Base-by-base conservation (phyloP, 352 stramenopile species). In the Phytophthora tentaculata region DNA sequence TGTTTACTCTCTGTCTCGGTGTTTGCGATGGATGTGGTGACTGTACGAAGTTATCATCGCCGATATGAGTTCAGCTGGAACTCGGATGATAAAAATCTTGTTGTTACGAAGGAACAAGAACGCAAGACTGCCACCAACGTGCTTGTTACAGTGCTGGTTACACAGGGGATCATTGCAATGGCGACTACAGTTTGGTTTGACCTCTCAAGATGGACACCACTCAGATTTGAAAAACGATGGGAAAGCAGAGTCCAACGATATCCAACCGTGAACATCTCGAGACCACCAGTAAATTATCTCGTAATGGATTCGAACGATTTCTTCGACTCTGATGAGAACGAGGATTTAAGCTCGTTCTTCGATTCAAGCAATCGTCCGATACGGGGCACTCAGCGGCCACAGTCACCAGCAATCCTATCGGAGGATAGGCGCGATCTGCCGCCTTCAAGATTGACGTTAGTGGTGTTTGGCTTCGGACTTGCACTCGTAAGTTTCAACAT, bases 151-250 rank as follows among this genome's bases (percentile, higher is more conserved):
- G 37, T 61, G 0, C 26, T 78, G 2, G 17, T 48, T 5, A 26
- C 56, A 7, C 66, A 73, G 26, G 61, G 55, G 1, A 9, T 63
- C 12, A 67, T 78, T 12, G 61, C 66, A 9, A n/a, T 28, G 2
- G 39, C 66, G 13, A 50, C 44, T 16, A 51, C 63, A n/a, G 39
- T 72, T 10, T 78, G 70, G 70, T 53, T 74, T 44, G 61, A 78
- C 17, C 39, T 78, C n/a, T 62, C 70, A 35, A 51, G 66, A 10
- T 78, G 70, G 70, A 67, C 61, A 35, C 69, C 66, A 24, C 39
- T 63, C 4, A 41, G 2, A 10, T 67, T 47, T 20, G 61, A 45
- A n/a, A 37, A 17, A 13, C 41, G 13, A n/a, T 69, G 43, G 56
- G 56, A 56, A 13, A 20, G 19, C 9, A 59, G 20, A 19, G 51